Evolutionary conservation across 2,329 filamentous ascomycete genomes (phyloP).

Genomic region (Tolypocladium endophyticum): DNA sequence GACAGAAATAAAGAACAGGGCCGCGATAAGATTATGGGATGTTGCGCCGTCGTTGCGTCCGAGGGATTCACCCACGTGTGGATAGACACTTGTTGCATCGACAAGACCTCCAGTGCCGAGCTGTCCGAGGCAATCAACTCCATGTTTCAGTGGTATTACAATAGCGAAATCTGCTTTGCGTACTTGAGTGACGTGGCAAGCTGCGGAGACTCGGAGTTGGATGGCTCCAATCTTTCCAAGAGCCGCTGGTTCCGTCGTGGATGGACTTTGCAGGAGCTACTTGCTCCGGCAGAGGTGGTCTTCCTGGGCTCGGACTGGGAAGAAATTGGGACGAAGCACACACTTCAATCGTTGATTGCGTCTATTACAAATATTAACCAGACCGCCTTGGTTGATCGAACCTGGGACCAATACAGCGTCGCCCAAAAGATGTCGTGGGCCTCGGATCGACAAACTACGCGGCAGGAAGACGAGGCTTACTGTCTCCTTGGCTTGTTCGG

Average conservation of each 20-base stretch:
- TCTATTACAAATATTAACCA: constrained; percentile 1
- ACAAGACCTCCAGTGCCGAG: constrained; percentile 7
- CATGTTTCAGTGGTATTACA: constrained; percentile 8
- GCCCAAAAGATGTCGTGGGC: constrained; percentile 14
- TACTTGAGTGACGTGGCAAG: not conserved
- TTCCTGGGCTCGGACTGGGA: constrained; percentile 20
- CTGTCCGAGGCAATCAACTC: constrained; percentile 7
- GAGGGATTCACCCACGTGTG: not conserved
- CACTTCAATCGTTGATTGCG: not conserved
- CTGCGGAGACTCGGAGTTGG: not conserved
- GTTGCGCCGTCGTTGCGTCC: not conserved
- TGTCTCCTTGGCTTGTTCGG: constrained; percentile 14
- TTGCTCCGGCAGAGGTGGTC: constrained; percentile 28
- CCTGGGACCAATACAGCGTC: constrained; percentile 1
- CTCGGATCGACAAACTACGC: constrained; percentile 9
- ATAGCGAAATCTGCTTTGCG: constrained; percentile 1
- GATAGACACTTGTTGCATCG: constrained; percentile 10
- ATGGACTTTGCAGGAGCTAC: constrained; percentile 58
- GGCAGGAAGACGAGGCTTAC: constrained; percentile 13
- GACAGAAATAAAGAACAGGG: not conserved
- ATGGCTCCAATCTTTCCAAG: not conserved
- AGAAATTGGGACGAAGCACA: not conserved
- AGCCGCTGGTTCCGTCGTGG: constrained; percentile 26
- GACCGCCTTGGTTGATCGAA: not conserved
- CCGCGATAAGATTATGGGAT: not conserved